Evolutionary conservation across 2,329 filamentous ascomycete genomes (phyloP), one percentile per base, ranked within the genome.

Genomic region (Neofusicoccum kwambonambiense): DNA sequence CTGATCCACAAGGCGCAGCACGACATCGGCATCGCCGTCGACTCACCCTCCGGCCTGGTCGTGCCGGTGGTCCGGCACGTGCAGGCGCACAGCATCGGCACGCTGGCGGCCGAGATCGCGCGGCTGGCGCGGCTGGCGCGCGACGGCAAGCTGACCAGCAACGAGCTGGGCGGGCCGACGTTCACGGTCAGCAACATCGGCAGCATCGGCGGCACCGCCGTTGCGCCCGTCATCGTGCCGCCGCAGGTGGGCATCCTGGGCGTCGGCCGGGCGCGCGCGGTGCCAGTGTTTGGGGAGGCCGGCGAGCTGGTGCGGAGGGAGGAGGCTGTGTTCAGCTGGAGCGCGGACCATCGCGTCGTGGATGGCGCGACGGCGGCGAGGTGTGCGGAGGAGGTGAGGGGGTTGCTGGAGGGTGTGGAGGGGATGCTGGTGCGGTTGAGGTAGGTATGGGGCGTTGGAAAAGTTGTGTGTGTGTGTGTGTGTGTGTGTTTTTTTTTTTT

Each of bases 131-230:
- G 79, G 2, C 87, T 92, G 9, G 94, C 92, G 1, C 81, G 84
- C 13, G 82, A 85, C n/a, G 92, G 92, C 37, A 92, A 90, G 76
- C 84, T 99, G 4, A 82, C 87, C 1, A 85, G 88, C 2, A 82
- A 85, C 17, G 93, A 99, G 77, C 83, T 99, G 68, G 85, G 83
- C 41, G 93, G 93, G 61, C 93, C 93, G 15, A 98, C 95, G 1
- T 94, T 99, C 72, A 97, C 95, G 0, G 88, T 99, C 57, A 97
- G 93, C 71, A 99, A 99, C 76, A 97, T 99, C 70, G 95, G 95
- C 51, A 96, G 89, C 71, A 92, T 99, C 51, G 95, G 95, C 63
- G 95, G 95, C 34, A 95, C 91, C 1, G 96, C 96, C 71, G 88
- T 98, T 52, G 89, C 90, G 35, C 95, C 95, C 1, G 91, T 99